These are phyloP conservation scores for Lachancea lanzarotensis DNA, from an alignment of 805 yeast species.

Conservation along the genomic window DNA sequence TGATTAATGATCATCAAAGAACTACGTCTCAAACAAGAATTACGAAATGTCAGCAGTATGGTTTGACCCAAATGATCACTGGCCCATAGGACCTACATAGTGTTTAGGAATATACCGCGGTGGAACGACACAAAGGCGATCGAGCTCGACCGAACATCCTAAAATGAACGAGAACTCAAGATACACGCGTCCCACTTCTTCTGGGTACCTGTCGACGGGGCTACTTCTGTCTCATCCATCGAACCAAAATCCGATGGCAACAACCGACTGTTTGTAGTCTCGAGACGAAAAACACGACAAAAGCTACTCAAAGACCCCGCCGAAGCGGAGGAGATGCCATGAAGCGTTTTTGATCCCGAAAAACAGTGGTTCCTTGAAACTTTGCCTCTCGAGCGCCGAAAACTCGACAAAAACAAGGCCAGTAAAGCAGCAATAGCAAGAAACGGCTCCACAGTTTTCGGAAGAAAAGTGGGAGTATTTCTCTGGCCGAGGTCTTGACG, in stretches of 20 bases:
- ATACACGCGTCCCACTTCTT: conserved; percentile 46
- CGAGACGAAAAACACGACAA: conserved; percentile 9
- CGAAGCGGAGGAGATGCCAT: conserved; percentile 33
- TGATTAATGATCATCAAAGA: too few relatives aligned
- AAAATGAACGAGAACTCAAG: conserved; percentile 35
- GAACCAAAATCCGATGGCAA: conserved; percentile 37
- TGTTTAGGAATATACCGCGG: conserved; percentile 99
- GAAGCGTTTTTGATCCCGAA: not conserved
- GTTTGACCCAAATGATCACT: conserved; percentile 98
- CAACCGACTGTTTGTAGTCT: conserved; percentile 34
- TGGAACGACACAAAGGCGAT: conserved; percentile 48
- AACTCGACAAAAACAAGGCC: conserved; percentile 34
- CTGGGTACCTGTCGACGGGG: conserved; percentile 96
- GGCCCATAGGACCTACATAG: conserved; percentile 90
- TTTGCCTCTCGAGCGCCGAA: conserved; percentile 72
- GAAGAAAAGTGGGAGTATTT: conserved; percentile 20
- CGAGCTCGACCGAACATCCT: conserved; percentile 52
- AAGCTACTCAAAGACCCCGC: conserved; percentile 30
- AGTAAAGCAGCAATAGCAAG: conserved; percentile 33
- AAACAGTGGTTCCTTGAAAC: conserved; percentile 28
- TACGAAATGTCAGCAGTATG: conserved; percentile 87
- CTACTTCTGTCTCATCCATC: conserved; percentile 62
- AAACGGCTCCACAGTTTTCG: conserved; percentile 12
- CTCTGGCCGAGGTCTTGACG: conserved; percentile 18
- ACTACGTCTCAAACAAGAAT: not conserved